These are phyloP conservation scores for Clarireedia hainanense DNA, from an alignment of 2,329 filamentous ascomycete genomes.

Conservation along the genomic window DNA sequence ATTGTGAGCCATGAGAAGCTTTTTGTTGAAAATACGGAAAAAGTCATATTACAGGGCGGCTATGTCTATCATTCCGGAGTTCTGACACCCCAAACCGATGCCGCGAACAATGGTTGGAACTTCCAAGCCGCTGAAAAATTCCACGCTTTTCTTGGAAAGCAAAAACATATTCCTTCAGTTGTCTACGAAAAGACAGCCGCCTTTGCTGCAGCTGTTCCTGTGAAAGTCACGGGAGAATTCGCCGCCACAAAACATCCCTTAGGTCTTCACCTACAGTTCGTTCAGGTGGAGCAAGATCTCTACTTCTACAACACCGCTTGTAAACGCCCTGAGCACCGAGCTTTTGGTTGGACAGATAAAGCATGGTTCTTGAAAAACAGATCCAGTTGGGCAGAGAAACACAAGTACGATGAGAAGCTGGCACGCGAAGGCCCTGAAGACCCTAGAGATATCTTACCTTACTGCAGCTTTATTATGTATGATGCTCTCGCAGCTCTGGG, in stretches of 20 bases:
- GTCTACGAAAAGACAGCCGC: conserved; percentile 22
- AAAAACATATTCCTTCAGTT: conserved; percentile 16
- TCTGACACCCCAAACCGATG: not conserved
- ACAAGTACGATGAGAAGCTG: conserved; percentile 10
- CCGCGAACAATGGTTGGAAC: conserved; percentile 24
- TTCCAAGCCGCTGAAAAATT: conserved; percentile 14
- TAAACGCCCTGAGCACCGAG: not conserved
- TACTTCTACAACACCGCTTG: conserved; percentile 20
- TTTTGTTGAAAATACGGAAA: conserved; percentile 10
- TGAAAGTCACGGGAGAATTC: conserved; percentile 16
- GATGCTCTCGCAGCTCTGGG: conserved; percentile 26
- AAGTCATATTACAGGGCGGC: conserved; percentile 22
- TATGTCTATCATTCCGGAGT: conserved; percentile 7
- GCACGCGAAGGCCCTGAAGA: conserved; percentile 5
- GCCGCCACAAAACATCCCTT: conserved; percentile 16
- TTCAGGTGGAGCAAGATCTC: conserved; percentile 20
- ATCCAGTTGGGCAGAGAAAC: conserved; percentile 12
- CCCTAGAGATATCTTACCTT: conserved; percentile 19
- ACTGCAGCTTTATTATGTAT: conserved; percentile 22
- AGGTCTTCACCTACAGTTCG: conserved; percentile 17
- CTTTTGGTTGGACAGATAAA: no score
- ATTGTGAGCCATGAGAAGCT: conserved; percentile 7
- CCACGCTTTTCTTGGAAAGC: conserved; percentile 16
- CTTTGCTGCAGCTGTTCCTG: conserved; percentile 15
- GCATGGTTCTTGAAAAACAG: not conserved